Conservation (phyloP, 352 stramenopile genomes). For the Globisporangium megalacanthum region DNA sequence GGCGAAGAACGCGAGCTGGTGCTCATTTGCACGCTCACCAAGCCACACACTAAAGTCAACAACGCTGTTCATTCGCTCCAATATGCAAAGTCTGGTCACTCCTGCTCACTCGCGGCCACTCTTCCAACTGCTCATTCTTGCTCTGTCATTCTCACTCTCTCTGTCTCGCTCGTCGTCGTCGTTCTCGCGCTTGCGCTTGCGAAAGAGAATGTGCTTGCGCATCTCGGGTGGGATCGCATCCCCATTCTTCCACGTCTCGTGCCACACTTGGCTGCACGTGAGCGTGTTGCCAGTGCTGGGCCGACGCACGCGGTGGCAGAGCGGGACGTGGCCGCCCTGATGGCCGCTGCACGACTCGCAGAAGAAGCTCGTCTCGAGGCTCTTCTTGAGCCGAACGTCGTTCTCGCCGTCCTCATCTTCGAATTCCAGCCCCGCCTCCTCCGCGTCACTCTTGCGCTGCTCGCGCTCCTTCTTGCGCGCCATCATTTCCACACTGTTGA, state of each 20-base stretch:
- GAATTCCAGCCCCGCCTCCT: too few relatives aligned
- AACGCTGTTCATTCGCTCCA: too few relatives aligned
- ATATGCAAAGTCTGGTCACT: too few relatives aligned
- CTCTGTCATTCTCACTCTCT: too few relatives aligned
- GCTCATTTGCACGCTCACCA: too few relatives aligned
- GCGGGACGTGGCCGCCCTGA: constrained; percentile 10
- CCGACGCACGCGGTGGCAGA: constrained; percentile 12
- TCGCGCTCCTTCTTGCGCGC: too few relatives aligned
- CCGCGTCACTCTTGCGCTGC: too few relatives aligned
- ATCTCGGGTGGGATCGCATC: constrained; percentile 6
- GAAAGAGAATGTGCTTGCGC: constrained; percentile 12
- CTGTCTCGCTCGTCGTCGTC: neutral
- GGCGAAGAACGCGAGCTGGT: too few relatives aligned
- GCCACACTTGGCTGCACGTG: constrained; percentile 18
- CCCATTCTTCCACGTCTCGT: constrained; percentile 17
- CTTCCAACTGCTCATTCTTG: too few relatives aligned
- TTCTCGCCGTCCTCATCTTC: too few relatives aligned
- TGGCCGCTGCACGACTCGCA: constrained; percentile 6
- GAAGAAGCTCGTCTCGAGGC: constrained; percentile 14
- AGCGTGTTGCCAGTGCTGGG: neutral
- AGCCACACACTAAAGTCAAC: too few relatives aligned
- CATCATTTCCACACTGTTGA: neutral
- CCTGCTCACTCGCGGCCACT: too few relatives aligned
- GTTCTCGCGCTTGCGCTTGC: neutral
- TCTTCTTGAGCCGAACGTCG: constrained; percentile 2